phyloP scores from a whole-genome alignment of 73 alveolate genomes.

The Paramecium octaurelia region DNA sequence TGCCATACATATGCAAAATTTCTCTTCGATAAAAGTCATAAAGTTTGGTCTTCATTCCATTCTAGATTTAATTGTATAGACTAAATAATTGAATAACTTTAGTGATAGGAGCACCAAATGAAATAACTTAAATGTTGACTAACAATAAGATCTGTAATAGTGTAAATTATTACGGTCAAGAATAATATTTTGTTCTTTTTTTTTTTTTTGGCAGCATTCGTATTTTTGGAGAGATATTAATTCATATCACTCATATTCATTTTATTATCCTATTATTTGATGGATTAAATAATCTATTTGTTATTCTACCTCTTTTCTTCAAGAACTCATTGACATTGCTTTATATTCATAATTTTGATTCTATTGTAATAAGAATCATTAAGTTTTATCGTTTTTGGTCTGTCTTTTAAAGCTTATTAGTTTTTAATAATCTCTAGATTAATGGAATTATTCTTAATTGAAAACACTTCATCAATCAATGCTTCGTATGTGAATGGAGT shows the following conservation, averaged over 20 bases:
- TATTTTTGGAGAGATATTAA: background rate
- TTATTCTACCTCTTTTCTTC: background rate
- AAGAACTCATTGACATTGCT: background rate
- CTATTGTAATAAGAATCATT: background rate
- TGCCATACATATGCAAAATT: conserved; percentile 56
- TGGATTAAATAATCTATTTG: background rate
- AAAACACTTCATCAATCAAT: conserved; percentile 62
- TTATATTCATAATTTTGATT: background rate
- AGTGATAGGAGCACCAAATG: conserved; percentile 12
- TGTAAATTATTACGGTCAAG: conserved; percentile 32
- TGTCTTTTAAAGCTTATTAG: background rate
- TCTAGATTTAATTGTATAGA: conserved; percentile 31
- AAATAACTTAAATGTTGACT: background rate
- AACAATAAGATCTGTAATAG: conserved; percentile 11
- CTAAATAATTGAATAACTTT: conserved; percentile 52
- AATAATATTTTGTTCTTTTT: conserved; percentile 17
- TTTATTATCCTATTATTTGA: background rate
- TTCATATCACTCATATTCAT: background rate
- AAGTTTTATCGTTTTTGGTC: conserved; percentile 10
- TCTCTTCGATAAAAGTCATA: conserved; percentile 58
- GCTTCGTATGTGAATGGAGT: conserved; percentile 71
- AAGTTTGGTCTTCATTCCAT: conserved; percentile 55
- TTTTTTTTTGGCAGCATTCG: background rate
- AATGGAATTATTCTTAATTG: conserved; percentile 30
- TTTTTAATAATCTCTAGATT: conserved; percentile 1